A percentile compares a stretch with the other conserved stretches of the same genome.
Evolutionary conservation across 2,329 filamentous ascomycete genomes (phyloP).

Genomic region (Fusarium floridanum): DNA sequence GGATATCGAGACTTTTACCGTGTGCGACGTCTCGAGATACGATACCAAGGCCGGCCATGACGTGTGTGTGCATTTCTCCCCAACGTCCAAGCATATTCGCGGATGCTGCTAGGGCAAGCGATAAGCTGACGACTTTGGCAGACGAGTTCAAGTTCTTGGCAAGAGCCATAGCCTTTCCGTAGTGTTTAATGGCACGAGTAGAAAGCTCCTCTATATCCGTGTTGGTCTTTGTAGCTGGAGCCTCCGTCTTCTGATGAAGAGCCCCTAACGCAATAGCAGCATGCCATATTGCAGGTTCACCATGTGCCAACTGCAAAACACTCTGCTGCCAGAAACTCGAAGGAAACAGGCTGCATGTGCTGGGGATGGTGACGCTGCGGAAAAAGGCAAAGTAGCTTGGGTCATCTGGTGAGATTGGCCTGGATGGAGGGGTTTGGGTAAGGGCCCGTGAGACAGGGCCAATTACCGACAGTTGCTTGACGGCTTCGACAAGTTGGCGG

Average conservation of each 20-base stretch:
- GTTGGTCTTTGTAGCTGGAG: not conserved
- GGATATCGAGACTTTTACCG: not conserved
- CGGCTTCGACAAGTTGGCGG: slow-evolving; percentile 43
- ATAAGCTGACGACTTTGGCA: slow-evolving; percentile 38
- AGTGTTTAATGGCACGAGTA: slow-evolving; percentile 36
- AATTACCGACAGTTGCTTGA: slow-evolving; percentile 38
- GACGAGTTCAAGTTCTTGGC: slow-evolving; percentile 39
- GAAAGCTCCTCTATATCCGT: slow-evolving; percentile 3
- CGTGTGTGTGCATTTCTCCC: slow-evolving; percentile 44
- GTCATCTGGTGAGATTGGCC: slow-evolving; percentile 10
- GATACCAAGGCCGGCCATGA: slow-evolving; percentile 43
- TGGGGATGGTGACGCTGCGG: slow-evolving; percentile 42
- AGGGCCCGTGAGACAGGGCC: slow-evolving; percentile 33
- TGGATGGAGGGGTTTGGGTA: not conserved
- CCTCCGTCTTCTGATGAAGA: slow-evolving; percentile 38
- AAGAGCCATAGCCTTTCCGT: slow-evolving; percentile 42
- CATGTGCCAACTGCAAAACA: slow-evolving; percentile 46
- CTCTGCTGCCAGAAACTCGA: slow-evolving; percentile 44
- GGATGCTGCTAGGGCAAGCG: slow-evolving; percentile 42
- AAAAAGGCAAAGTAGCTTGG: slow-evolving; percentile 47
- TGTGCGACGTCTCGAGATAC: slow-evolving; percentile 11
- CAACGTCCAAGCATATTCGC: slow-evolving; percentile 43
- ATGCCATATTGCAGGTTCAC: slow-evolving; percentile 48
- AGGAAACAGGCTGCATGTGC: slow-evolving; percentile 34
- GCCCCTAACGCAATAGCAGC: slow-evolving; percentile 47